Base-by-base conservation (phyloP, 768 basidiomycete genomes). In the Candolleomyces efflorescens region DNA sequence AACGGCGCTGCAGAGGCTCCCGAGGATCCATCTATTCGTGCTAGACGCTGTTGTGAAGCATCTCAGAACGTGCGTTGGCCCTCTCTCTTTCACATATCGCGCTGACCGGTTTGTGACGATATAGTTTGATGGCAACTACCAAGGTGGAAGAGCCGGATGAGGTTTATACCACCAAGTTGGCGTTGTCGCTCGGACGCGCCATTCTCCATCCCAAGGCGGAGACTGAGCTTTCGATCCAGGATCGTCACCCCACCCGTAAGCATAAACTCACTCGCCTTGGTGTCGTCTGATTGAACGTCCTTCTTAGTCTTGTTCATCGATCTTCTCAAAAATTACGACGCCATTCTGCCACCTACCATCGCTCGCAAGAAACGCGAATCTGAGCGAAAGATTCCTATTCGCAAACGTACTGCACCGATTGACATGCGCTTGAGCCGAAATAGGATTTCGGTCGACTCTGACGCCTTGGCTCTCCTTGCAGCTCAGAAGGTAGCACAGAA, bases 391-490 rank as follows among this genome's bases (percentile, higher is more conserved):
- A 78, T 90, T 46, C 94, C 92, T 12, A 67, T 86, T 22, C 81
- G 94, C 43, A 95, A 94, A 67, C 89, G 91, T 54, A 96, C 94
- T 2, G 88, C 89, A 0, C 87, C 87, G 0, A 75, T 95, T 47
- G 94, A 97, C 69, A 88, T 94, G 85, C 87, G 94, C 48, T 79
- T 92, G 69, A 92, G 87, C 62, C 81, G 94, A 60, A 83, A 84
- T 62, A 81, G 81, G 56, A 83, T 96, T 54, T 87, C 89, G 2
- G 79, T 82, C 3, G 89, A 86, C 23, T 80, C 81, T 3, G 88
- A 93, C 60, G 74, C 84, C 2, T 78, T 83, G 59, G 86, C 92
- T 59, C 74, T 91, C 13, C 79, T 92, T 17, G 85, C 84, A 13
- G 85, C 84, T 37, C 87, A 92, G 66, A 82, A 86, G 62, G 76